phyloP scores from a whole-genome alignment of 345 rosid species.

The Eucalyptus leucophloia region DNA sequence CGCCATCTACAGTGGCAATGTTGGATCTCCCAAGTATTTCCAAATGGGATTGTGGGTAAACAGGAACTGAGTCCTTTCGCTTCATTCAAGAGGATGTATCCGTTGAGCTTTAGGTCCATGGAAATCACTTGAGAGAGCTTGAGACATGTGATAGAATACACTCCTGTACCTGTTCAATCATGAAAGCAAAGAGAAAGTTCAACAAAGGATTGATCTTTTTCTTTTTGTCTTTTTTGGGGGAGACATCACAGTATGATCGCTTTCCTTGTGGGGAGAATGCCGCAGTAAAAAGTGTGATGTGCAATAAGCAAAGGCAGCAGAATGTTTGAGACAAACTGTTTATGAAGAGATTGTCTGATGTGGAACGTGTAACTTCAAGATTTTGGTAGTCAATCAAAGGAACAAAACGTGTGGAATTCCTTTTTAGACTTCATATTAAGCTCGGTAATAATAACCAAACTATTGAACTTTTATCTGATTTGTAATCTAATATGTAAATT shows the following conservation, averaged over 20 bases:
- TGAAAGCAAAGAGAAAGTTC: background rate
- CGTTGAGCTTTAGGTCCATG: conserved; percentile 84
- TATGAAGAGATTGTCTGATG: background rate
- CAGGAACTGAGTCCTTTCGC: conserved; percentile 76
- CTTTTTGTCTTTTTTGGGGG: background rate
- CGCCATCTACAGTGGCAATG: conserved; percentile 88
- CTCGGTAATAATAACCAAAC: background rate
- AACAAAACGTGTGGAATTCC: background rate
- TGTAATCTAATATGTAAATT: background rate
- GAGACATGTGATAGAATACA: conserved; percentile 74
- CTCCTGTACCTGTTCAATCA: conserved; percentile 29
- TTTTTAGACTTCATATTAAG: background rate
- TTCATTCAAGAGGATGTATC: conserved; percentile 70
- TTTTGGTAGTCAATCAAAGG: background rate
- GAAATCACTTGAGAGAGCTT: conserved; percentile 78
- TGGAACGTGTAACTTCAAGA: background rate
- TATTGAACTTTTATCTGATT: too few relatives aligned
- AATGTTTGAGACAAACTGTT: background rate
- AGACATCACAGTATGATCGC: background rate
- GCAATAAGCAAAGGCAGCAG: background rate
- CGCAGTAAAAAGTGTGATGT: background rate
- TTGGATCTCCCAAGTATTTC: conserved; percentile 87
- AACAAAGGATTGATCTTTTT: background rate
- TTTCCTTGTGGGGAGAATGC: background rate
- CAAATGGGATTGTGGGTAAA: conserved; percentile 82